These are phyloP conservation scores for Plasmodium malariae DNA, from an alignment of 169 alveolate species.

Conservation along the genomic window DNA sequence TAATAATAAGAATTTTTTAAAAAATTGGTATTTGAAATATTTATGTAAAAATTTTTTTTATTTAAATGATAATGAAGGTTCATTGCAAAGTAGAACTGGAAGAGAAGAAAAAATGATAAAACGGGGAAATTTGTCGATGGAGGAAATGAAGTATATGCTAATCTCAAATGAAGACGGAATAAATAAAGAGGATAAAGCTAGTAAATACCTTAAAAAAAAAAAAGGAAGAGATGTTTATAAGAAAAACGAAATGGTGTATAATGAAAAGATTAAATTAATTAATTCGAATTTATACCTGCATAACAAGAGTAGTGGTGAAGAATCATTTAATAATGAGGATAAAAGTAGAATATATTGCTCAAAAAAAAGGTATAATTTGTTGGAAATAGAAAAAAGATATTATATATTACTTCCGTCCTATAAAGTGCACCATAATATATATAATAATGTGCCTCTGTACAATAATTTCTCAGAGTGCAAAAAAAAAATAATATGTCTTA, in stretches of 20 bases:
- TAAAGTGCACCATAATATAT: not conserved
- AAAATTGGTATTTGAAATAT: slow-evolving; percentile 40
- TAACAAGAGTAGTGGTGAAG: slow-evolving; percentile 15
- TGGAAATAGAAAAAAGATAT: slow-evolving; percentile 21
- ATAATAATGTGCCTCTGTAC: not conserved
- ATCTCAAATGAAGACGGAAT: not conserved
- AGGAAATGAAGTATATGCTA: not conserved
- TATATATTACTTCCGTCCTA: not conserved
- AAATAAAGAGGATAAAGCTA: not conserved
- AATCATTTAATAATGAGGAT: not conserved
- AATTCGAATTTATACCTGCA: not conserved
- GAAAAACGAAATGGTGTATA: not conserved
- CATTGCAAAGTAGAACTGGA: not conserved
- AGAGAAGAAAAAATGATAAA: not conserved
- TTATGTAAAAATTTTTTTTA: slow-evolving; percentile 7
- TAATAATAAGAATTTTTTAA: slow-evolving; percentile 30
- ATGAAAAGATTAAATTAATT: slow-evolving; percentile 5
- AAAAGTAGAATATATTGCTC: slow-evolving; percentile 6
- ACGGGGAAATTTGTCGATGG: not conserved
- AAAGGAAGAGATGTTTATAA: not conserved
- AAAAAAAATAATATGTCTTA: not conserved
- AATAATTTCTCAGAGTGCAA: not conserved
- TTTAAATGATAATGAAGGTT: too few relatives aligned
- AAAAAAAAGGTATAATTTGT: slow-evolving; percentile 33
- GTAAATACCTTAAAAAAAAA: not conserved